Conservation (phyloP, 139 green algal genomes). For the Ostreobium quekettii region DNA sequence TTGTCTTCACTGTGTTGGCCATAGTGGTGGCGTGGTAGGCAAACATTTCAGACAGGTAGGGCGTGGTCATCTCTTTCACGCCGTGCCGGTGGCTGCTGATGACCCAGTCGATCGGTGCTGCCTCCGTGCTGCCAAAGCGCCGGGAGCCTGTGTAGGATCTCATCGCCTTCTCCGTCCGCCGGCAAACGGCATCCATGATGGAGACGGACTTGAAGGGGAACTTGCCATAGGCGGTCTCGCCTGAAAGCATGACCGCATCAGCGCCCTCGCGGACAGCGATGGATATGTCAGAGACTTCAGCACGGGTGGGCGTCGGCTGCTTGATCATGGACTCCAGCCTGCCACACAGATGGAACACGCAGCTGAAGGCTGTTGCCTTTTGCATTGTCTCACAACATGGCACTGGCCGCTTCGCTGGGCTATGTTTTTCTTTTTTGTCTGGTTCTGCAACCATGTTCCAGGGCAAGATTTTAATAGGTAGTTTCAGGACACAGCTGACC, state of each 20-base stretch:
- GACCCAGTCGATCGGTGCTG: slow-evolving; percentile 63
- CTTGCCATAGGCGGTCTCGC: slow-evolving; percentile 60
- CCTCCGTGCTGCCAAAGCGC: slow-evolving; percentile 56
- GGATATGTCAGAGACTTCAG: slow-evolving; percentile 66
- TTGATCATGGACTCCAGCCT: slow-evolving; percentile 75
- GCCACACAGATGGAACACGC: not conserved
- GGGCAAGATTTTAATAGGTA: too few relatives aligned
- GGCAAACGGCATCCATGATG: slow-evolving; percentile 54
- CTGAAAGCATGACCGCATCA: slow-evolving; percentile 65
- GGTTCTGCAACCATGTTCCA: too few relatives aligned
- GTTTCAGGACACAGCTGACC: too few relatives aligned
- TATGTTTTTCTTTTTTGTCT: too few relatives aligned
- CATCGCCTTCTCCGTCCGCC: slow-evolving; percentile 54
- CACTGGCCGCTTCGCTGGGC: too few relatives aligned
- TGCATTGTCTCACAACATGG: slow-evolving; percentile 4
- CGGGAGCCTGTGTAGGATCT: slow-evolving; percentile 45
- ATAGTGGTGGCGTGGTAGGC: slow-evolving; percentile 78
- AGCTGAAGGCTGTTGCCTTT: not conserved
- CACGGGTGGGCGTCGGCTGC: slow-evolving; percentile 64
- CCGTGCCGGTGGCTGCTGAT: slow-evolving; percentile 22
- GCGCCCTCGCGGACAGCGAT: slow-evolving; percentile 55
- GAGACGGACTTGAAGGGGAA: slow-evolving; percentile 53
- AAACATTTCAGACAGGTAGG: slow-evolving; percentile 68
- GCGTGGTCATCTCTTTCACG: slow-evolving; percentile 19
- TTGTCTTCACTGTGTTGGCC: slow-evolving; percentile 70